Evolutionary conservation across 768 basidiomycete genomes (phyloP), one percentile per base, ranked within the genome.

Genomic region (Lactarius vividus): DNA sequence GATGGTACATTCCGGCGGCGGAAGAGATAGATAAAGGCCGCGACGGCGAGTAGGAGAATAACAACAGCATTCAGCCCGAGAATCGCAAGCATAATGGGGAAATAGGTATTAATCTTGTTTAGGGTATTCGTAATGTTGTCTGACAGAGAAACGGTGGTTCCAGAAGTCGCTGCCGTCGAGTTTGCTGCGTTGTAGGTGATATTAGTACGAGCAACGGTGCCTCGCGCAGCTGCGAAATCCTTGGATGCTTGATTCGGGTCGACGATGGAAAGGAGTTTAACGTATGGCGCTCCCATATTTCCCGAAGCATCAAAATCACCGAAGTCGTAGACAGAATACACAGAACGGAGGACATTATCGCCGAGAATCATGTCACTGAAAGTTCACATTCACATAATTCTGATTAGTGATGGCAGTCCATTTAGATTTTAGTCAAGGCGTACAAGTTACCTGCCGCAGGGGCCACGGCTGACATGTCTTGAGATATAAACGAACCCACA

Each of bases 321-420:
- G 73, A 89, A 94, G 75, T 93, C 89, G 74, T 92, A 94, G 63
- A 94, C 77, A 9, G 89, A 83, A 75, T 94, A 94, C 44, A 93
- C 78, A 18, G 90, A 89, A 65, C 92, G 91, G 65, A 94, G 81
- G 73, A 92, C 82, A 71, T 91, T 93, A 75, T 90, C 92, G 26
- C 92, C 92, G 61, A 93, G 73, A 54, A 94, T 80, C 87, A 90
- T 89, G 74, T 94, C 92, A 73, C 91, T 92, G 54, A 8, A 57
- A 23, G 69, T 46, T 72, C 64, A 57, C 26, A 20, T 46, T 71
- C 66, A 59, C 39, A 23, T 39, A 23, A 23, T 31, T 61, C 40
- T 31, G 28, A 40, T 65, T 29, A 66, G 60, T 31, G 61, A 29
- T 29, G 40, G 7, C 46, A 31, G 13, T 29, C 18, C 8, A 53